phyloP scores from a whole-genome alignment of 177 flowering plant genomes.

The Vitis hybrid region DNA sequence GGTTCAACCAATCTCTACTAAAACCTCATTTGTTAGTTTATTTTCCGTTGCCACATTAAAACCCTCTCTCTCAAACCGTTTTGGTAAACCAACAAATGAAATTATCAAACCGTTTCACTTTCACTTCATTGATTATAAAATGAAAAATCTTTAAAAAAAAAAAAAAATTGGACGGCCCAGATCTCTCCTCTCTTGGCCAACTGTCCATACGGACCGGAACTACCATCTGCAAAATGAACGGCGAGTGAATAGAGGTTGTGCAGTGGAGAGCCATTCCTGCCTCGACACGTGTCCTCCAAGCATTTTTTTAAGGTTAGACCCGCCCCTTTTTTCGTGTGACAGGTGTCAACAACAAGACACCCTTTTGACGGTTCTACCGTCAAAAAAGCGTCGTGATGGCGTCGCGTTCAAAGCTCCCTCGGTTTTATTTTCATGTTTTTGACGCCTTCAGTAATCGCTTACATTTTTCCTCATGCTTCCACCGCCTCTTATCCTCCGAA shows the following conservation, averaged over 20 bases:
- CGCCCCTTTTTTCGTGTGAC: slow-evolving; percentile 12
- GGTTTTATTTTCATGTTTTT: background rate
- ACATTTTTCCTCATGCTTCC: slow-evolving; percentile 7
- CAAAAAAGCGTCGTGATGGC: background rate
- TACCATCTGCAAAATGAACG: slow-evolving; percentile 12
- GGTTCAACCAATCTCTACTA: too few relatives aligned
- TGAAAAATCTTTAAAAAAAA: too few relatives aligned
- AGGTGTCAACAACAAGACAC: slow-evolving; percentile 16
- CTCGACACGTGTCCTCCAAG: slow-evolving; percentile 7
- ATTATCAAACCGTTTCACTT: too few relatives aligned
- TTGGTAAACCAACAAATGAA: too few relatives aligned
- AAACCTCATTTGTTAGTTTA: too few relatives aligned
- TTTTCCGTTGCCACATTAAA: too few relatives aligned
- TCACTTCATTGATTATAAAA: too few relatives aligned
- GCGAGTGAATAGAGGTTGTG: slow-evolving; percentile 11
- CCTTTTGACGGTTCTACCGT: slow-evolving; percentile 8
- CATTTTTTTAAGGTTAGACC: background rate
- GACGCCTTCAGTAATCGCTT: background rate
- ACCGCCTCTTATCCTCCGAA: slow-evolving; percentile 23
- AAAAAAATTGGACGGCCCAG: background rate
- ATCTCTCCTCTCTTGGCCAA: background rate
- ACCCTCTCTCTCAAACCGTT: too few relatives aligned
- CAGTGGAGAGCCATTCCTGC: slow-evolving; percentile 1
- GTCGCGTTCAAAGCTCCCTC: slow-evolving; percentile 3
- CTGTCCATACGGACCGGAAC: slow-evolving; percentile 11